These are phyloP conservation scores for Closterium sp. DNA, from an alignment of 139 green algal genomes.

Conservation along the genomic window DNA sequence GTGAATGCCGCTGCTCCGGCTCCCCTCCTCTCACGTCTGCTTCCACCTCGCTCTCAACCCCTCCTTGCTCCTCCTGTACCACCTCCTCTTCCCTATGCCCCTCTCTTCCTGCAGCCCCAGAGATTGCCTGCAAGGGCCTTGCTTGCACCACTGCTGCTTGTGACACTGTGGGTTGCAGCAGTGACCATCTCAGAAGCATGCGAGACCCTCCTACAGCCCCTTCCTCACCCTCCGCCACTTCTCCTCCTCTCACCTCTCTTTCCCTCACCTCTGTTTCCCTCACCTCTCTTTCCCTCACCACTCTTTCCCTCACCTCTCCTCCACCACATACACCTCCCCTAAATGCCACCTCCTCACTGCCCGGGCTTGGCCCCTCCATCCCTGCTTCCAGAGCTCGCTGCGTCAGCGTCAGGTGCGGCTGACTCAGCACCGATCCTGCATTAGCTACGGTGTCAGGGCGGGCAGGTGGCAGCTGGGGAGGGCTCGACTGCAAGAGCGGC, in stretches of 20 bases:
- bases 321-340: neutral
- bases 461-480: neutral
- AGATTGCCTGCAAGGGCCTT: neutral
- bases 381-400: neutral
- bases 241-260: neutral
- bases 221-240: too few species aligned
- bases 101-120: neutral
- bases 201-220: neutral
- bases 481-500: neutral
- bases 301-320: neutral
- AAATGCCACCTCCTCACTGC: neutral
- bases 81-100: neutral
- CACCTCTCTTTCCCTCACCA: too few species aligned
- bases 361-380: neutral
- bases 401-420: neutral
- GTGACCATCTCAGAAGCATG: neutral
- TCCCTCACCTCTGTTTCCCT: neutral
- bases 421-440: neutral
- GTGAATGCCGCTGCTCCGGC: neutral
- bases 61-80: neutral
- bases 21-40: neutral
- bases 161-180: neutral
- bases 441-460: neutral
- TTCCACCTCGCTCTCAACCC: neutral
- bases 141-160: neutral